phyloP scores from a whole-genome alignment of 257 asterid genomes.

The Solanum pimpinellifolium region DNA sequence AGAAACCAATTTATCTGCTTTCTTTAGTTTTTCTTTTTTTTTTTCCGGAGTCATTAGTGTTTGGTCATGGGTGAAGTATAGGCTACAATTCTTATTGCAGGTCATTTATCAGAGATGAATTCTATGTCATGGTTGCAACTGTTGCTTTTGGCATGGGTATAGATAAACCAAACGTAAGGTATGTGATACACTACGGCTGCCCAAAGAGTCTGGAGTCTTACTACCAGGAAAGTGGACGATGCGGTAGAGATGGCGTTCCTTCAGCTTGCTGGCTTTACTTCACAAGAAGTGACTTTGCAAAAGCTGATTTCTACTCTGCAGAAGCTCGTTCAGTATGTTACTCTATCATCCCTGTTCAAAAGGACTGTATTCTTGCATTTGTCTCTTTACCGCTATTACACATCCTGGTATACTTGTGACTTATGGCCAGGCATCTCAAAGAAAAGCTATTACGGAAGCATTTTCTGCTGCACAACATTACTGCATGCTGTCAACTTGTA shows the following conservation, averaged over 20 bases:
- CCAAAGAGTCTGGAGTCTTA: constrained; percentile 97
- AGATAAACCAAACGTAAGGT: constrained; percentile 85
- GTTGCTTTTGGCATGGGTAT: constrained; percentile 99
- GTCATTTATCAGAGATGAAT: constrained; percentile 87
- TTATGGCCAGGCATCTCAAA: constrained; percentile 57
- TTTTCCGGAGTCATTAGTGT: background rate
- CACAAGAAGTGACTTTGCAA: constrained; percentile 70
- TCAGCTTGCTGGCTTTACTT: constrained; percentile 82
- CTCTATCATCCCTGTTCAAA: constrained; percentile 3
- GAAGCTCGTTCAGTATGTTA: constrained; percentile 67
- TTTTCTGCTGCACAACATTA: constrained; percentile 64
- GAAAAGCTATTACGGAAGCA: constrained; percentile 74
- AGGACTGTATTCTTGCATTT: background rate
- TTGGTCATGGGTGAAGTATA: background rate
- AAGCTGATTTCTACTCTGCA: constrained; percentile 71
- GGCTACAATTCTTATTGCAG: constrained; percentile 22
- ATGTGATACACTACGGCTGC: constrained; percentile 91
- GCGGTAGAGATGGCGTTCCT: constrained; percentile 92
- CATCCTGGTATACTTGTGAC: background rate
- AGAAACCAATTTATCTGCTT: background rate
- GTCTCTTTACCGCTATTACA: background rate
- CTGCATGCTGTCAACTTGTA: constrained; percentile 74
- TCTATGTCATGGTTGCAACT: constrained; percentile 91
- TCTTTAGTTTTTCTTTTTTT: background rate
- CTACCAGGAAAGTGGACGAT: constrained; percentile 97